Conservation (phyloP, 495 filamentous ascomycete genomes). For the Neurospora sp. region DNA sequence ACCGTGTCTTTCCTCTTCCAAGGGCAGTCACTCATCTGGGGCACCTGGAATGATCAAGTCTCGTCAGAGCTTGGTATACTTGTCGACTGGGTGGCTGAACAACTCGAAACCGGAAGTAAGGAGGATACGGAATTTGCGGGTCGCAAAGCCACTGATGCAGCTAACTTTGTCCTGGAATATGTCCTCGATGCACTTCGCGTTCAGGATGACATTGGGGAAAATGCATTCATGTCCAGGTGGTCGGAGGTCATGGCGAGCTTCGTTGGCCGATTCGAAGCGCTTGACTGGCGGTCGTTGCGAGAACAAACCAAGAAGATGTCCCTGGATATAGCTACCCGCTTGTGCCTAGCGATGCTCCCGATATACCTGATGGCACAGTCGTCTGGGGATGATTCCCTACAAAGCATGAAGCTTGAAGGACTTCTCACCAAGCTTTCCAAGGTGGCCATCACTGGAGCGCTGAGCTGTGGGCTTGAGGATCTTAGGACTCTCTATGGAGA, state of each 20-base stretch:
- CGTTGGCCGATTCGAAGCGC: conserved; percentile 22
- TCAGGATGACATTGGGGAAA: conserved; percentile 15
- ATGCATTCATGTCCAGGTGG: conserved; percentile 34
- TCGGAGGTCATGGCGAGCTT: conserved; percentile 35
- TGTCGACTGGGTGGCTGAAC: conserved; percentile 46
- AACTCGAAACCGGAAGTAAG: conserved; percentile 11
- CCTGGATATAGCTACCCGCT: conserved; percentile 9
- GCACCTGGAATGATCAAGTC: conserved; percentile 56
- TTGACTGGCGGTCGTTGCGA: conserved; percentile 4
- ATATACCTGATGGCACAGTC: conserved; percentile 22
- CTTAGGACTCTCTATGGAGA: conserved; percentile 55
- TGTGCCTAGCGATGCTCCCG: conserved; percentile 13
- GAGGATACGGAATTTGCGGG: neutral
- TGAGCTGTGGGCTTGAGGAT: conserved; percentile 36
- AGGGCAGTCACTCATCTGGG: conserved; percentile 50
- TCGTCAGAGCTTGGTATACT: conserved; percentile 56
- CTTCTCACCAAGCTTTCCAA: conserved; percentile 28
- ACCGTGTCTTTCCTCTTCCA: conserved; percentile 33
- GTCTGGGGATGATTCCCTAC: conserved; percentile 15
- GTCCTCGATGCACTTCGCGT: conserved; percentile 29
- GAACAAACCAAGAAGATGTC: conserved; percentile 2
- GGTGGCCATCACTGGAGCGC: conserved; percentile 31
- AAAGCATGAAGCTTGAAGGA: conserved; percentile 31
- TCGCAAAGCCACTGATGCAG: conserved; percentile 15
- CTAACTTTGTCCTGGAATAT: conserved; percentile 33